Evolutionary conservation across 768 basidiomycete genomes (phyloP), one percentile per base, ranked within the genome.

Genomic region (Harrya chromipes): DNA sequence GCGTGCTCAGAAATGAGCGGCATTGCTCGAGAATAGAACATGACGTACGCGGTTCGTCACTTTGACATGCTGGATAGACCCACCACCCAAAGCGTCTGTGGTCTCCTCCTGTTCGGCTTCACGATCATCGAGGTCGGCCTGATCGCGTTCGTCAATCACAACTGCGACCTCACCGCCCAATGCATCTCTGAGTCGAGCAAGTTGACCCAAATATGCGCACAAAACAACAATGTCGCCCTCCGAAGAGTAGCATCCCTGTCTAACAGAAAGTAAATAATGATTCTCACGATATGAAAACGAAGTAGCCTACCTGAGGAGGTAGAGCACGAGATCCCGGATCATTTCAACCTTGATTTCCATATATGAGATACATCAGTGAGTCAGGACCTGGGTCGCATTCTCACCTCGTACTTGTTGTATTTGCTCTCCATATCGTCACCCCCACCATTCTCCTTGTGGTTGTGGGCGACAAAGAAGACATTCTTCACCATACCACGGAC

Each of bases 341-440:
- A 80, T 78, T 14, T 54, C 42, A 1, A 70, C 74, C 74, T 76
- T 39, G 21, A 6, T 40, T 53, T 31, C 21, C 7, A 0, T 7
- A 24, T 1, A 3, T 49, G 34, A 45, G 35, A 59, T 54, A 3
- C 54, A n/a, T n/a, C n/a, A n/a, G 40, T 12, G 8, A 2, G 6
- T 31, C 20, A 0, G 35, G 6, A 36, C 31, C 3, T 16, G 1
- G 1, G 40, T 2, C 0, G 11, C 4, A 34, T 78, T 78, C 74
- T 86, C 82, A 83, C 87, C 76, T 91, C 89, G 46, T 79, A 85
- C 4, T 59, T 67, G 59, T 90, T 90, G 61, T 71, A 80, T 53
- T 84, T 89, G 45, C 82, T 84, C 0, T 73, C 73, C 0, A 81
- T 79, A n/a, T 88, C 84, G 6, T 84, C 82, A 8, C 55, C 68